These are phyloP conservation scores for Lasiodiplodia hormozganensis DNA, from an alignment of 2,329 filamentous ascomycete species.

Conservation along the genomic window DNA sequence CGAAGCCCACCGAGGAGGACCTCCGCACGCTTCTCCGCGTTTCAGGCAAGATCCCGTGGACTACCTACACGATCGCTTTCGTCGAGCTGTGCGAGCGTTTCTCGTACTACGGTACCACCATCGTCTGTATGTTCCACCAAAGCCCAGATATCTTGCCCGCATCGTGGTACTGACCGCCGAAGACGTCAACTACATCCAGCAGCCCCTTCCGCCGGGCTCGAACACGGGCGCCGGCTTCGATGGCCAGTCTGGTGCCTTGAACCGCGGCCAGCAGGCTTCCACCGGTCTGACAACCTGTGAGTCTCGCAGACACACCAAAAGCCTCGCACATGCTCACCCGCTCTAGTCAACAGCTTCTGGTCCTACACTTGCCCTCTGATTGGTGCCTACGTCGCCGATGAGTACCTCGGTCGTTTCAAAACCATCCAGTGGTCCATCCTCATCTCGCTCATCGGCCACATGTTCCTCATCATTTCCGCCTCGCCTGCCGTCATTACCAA, in stretches of 20 bases:
- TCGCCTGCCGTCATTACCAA: conserved; percentile 55
- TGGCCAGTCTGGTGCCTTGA: conserved; percentile 45
- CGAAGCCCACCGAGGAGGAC: conserved; percentile 67
- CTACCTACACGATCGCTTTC: conserved; percentile 73
- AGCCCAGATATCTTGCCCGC: neutral
- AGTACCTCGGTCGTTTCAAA: conserved; percentile 67
- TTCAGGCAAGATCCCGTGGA: conserved; percentile 69
- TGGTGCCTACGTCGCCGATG: conserved; percentile 64
- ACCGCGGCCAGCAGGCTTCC: conserved; percentile 47
- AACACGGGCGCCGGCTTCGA: conserved; percentile 38
- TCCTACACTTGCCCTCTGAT: conserved; percentile 52
- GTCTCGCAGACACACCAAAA: neutral
- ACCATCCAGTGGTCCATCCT: conserved; percentile 61
- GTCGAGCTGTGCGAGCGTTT: conserved; percentile 79
- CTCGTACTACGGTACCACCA: conserved; percentile 76
- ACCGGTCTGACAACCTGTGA: conserved; percentile 45
- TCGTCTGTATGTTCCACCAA: conserved; percentile 62
- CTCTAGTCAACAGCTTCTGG: conserved; percentile 48
- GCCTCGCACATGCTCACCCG: conserved; percentile 5
- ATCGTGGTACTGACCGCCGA: neutral
- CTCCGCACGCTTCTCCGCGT: conserved; percentile 67
- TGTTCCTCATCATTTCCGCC: conserved; percentile 62
- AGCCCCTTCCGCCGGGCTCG: conserved; percentile 43
- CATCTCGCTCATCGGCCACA: conserved; percentile 60
- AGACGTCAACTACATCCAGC: conserved; percentile 51